Evolutionary conservation across 768 basidiomycete species (phyloP).

Genomic region (Pulveroboletus sp.): DNA sequence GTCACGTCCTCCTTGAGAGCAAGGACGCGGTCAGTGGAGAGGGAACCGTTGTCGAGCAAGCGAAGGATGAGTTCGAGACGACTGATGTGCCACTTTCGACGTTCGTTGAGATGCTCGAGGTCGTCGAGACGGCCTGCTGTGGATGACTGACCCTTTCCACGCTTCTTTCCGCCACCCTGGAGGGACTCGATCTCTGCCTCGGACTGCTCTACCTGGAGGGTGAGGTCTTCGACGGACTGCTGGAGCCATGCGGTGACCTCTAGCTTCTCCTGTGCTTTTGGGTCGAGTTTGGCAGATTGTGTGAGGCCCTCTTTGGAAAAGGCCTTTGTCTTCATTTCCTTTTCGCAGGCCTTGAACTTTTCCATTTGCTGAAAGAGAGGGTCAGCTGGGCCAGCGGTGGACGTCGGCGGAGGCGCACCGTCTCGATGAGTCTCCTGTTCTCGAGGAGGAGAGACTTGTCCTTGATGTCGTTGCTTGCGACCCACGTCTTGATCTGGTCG

Average conservation of each 20-base stretch:
- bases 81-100: constrained; percentile 92
- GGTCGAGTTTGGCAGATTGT: constrained; percentile 91
- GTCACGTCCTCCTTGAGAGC: constrained; percentile 89
- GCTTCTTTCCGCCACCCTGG: constrained; percentile 80
- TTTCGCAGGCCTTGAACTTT: constrained; percentile 99
- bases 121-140: constrained; percentile 74
- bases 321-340: constrained; percentile 99
- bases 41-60: constrained; percentile 89
- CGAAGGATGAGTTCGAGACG: constrained; percentile 92
- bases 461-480: constrained; percentile 97
- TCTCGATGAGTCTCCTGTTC: constrained; percentile 94
- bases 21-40: constrained; percentile 77
- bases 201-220: constrained; percentile 88
- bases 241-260: constrained; percentile 89
- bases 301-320: constrained; percentile 98
- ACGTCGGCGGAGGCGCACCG: constrained; percentile 53
- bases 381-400: constrained; percentile 15
- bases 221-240: constrained; percentile 84
- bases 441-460: constrained; percentile 93
- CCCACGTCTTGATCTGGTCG: constrained; percentile 95
- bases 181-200: constrained; percentile 93
- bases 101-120: constrained; percentile 87
- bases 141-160: constrained; percentile 66
- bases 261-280: constrained; percentile 94
- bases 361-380: constrained; percentile 90